These are phyloP conservation scores for Withania somnifera DNA, from an alignment of 305 asterid species.

Conservation along the genomic window DNA sequence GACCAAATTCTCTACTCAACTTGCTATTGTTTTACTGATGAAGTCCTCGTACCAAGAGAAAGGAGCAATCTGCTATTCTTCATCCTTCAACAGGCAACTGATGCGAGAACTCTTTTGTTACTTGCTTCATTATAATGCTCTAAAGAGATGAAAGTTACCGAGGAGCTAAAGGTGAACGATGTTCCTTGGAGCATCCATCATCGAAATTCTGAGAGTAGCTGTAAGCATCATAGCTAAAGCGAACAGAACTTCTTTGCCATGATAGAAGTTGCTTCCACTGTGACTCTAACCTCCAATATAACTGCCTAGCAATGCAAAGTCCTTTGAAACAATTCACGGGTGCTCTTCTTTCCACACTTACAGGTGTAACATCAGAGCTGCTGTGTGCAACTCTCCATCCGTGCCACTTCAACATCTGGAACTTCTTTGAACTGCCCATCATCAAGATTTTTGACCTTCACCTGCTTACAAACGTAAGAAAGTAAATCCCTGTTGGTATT, in stretches of 20 bases:
- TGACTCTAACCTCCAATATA: slow-evolving; percentile 26
- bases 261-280: slow-evolving; percentile 22
- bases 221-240: slow-evolving; percentile 34
- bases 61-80: not conserved
- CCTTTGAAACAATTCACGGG: slow-evolving; percentile 7
- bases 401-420: slow-evolving; percentile 14
- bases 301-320: slow-evolving; percentile 12
- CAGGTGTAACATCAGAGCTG: slow-evolving; percentile 9
- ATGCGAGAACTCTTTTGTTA: not conserved
- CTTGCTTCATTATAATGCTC: not conserved
- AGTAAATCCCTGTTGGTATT: not conserved
- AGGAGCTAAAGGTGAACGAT: slow-evolving; percentile 36
- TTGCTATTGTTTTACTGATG: not conserved
- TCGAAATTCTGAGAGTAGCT: slow-evolving; percentile 51
- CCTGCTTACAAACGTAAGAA: not conserved
- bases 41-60: not conserved
- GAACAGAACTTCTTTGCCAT: slow-evolving; percentile 15
- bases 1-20: not conserved
- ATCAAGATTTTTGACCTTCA: slow-evolving; percentile 14
- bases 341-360: slow-evolving; percentile 7
- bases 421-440: slow-evolving; percentile 16
- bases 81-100: not conserved
- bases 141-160: not conserved
- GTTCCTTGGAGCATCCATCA: slow-evolving; percentile 29
- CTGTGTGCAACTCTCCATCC: slow-evolving; percentile 9